phyloP scores from a whole-genome alignment of 176 grass and related monocot species.

The Oryza nivara region DNA sequence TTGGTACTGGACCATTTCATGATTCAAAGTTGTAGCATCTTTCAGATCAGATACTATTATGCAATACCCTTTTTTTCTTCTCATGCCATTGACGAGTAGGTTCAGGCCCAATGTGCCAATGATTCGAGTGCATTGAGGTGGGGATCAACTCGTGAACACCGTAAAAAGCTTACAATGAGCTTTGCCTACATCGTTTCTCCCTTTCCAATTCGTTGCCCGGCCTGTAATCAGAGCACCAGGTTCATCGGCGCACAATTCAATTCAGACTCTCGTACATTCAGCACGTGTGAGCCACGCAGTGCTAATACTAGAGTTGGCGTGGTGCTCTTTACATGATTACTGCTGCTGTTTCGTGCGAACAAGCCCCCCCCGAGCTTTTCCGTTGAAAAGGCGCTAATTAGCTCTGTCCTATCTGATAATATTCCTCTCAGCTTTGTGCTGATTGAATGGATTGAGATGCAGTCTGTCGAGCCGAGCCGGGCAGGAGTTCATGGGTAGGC shows the following conservation, averaged over 20 bases:
- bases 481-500: constrained; percentile 35
- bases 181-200: not conserved
- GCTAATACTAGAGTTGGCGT: not conserved
- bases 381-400: constrained; percentile 8
- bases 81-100: not conserved
- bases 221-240: not conserved
- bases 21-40: not conserved
- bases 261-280: not conserved
- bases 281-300: constrained; percentile 10
- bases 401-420: constrained; percentile 18
- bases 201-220: not conserved
- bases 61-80: not conserved
- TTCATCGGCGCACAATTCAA: not conserved
- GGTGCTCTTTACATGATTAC: constrained; percentile 50
- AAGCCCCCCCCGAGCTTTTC: constrained; percentile 28
- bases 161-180: not conserved
- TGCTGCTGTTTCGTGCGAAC: constrained; percentile 32
- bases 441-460: constrained; percentile 31
- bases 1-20: not conserved
- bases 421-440: not conserved
- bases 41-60: not conserved
- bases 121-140: not conserved
- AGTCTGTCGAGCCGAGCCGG: constrained; percentile 26
- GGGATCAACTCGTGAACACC: not conserved
- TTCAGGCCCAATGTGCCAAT: not conserved